Evolutionary conservation across 371 early-diverging fungal species (phyloP).

Genomic region (Cokeromyces recurvatus): DNA sequence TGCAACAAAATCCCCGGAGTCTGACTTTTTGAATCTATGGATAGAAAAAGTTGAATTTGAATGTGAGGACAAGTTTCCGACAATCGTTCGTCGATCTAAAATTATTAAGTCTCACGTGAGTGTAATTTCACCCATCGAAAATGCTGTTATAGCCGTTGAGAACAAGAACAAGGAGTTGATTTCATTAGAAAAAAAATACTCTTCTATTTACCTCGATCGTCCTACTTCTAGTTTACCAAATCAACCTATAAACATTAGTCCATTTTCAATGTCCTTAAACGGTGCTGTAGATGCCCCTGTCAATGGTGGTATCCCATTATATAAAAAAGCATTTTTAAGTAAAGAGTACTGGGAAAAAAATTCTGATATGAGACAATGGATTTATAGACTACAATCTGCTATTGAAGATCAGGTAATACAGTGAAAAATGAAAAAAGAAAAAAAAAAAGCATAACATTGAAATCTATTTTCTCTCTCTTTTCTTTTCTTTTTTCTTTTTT

Average conservation of each 20-base stretch:
- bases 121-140: constrained; percentile 76
- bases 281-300: constrained; percentile 86
- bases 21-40: constrained; percentile 75
- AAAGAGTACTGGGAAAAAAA: constrained; percentile 39
- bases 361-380: constrained; percentile 42
- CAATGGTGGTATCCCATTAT: constrained; percentile 81
- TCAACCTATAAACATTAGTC: constrained; percentile 57
- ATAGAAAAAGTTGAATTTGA: constrained; percentile 66
- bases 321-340: constrained; percentile 65
- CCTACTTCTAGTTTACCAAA: not conserved
- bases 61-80: constrained; percentile 68
- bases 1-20: constrained; percentile 32
- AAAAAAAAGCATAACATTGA: not conserved
- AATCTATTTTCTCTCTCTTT: not conserved
- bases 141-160: constrained; percentile 69
- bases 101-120: constrained; percentile 44
- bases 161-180: constrained; percentile 64
- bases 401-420: constrained; percentile 64
- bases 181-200: constrained; percentile 53
- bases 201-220: constrained; percentile 12
- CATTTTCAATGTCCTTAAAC: constrained; percentile 78
- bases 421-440: not conserved
- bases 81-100: constrained; percentile 56
- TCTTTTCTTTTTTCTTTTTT: not conserved
- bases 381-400: constrained; percentile 47